phyloP scores from a whole-genome alignment of 2,329 filamentous ascomycete genomes.

The Emmonsiellopsis sp. region DNA sequence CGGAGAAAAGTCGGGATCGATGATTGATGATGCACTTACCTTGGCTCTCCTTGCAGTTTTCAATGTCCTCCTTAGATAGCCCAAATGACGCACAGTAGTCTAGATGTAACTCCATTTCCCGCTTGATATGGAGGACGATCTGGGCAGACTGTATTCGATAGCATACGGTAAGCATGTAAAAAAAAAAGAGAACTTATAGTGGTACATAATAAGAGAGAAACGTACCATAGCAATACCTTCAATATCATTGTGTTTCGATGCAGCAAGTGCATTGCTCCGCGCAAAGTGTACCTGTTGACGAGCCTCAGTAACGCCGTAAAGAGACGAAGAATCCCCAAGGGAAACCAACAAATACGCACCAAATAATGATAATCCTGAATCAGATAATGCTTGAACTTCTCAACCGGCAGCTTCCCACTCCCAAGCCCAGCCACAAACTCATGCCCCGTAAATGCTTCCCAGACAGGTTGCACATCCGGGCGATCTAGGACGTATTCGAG shows the following conservation, averaged over 20 bases:
- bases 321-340: neutral
- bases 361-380: slow-evolving; percentile 89
- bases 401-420: slow-evolving; percentile 61
- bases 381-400: slow-evolving; percentile 80
- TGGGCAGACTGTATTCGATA: slow-evolving; percentile 45
- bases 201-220: neutral
- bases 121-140: slow-evolving; percentile 67
- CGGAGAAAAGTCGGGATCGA: too few species aligned
- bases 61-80: slow-evolving; percentile 63
- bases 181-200: neutral
- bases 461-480: slow-evolving; percentile 62
- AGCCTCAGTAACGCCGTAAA: neutral
- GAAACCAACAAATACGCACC: slow-evolving; percentile 36
- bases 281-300: slow-evolving; percentile 66
- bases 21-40: slow-evolving; percentile 35
- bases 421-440: slow-evolving; percentile 72
- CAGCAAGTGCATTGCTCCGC: slow-evolving; percentile 72
- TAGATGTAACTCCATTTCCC: slow-evolving; percentile 73
- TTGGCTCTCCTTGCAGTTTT: slow-evolving; percentile 63
- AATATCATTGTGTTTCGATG: slow-evolving; percentile 72
- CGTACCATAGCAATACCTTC: slow-evolving; percentile 62
- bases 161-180: neutral
- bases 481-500: slow-evolving; percentile 72
- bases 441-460: slow-evolving; percentile 71
- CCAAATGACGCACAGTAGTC: slow-evolving; percentile 76